Conservation (phyloP, 2,329 filamentous ascomycete genomes). For the Aspergillus sp. region DNA sequence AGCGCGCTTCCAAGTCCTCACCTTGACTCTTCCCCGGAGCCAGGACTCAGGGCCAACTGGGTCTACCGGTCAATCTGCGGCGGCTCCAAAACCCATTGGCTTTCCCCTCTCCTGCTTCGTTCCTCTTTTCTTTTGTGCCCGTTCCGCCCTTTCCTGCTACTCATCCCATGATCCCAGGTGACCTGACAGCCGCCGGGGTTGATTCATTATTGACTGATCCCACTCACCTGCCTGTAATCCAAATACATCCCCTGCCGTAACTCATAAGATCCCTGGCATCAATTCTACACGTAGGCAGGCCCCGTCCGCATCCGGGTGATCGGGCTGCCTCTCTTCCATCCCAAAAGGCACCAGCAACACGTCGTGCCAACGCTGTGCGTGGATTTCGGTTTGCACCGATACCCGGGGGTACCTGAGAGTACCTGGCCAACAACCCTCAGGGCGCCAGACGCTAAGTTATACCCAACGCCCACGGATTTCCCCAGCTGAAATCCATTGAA, state of each 20-base stretch:
- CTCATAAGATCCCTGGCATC: not conserved
- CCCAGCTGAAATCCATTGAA: conserved; percentile 8
- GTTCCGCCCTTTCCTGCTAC: conserved; percentile 4
- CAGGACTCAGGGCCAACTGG: conserved; percentile 37
- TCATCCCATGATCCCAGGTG: conserved; percentile 5
- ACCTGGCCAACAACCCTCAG: conserved; percentile 1
- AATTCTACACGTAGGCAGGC: conserved; percentile 2
- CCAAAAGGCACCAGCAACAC: not conserved
- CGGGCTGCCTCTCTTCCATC: conserved; percentile 2
- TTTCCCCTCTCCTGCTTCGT: conserved; percentile 22
- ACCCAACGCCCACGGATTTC: conserved; percentile 6
- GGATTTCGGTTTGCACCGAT: conserved; percentile 8
- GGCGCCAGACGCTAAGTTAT: not conserved
- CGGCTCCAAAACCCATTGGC: conserved; percentile 28
- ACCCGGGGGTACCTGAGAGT: conserved; percentile 14
- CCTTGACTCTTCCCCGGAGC: conserved; percentile 41
- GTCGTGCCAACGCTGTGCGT: conserved; percentile 10
- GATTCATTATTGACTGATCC: conserved; percentile 4
- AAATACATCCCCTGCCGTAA: not conserved
- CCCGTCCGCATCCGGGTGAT: conserved; percentile 1
- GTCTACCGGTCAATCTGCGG: conserved; percentile 32
- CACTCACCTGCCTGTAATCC: not conserved
- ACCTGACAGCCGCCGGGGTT: conserved; percentile 4
- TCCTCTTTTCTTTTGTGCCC: conserved; percentile 10
- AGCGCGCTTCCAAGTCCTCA: conserved; percentile 35